These are phyloP conservation scores for Stephania cephalantha DNA, from an alignment of 164 flowering plant genomes.

Conservation along the genomic window DNA sequence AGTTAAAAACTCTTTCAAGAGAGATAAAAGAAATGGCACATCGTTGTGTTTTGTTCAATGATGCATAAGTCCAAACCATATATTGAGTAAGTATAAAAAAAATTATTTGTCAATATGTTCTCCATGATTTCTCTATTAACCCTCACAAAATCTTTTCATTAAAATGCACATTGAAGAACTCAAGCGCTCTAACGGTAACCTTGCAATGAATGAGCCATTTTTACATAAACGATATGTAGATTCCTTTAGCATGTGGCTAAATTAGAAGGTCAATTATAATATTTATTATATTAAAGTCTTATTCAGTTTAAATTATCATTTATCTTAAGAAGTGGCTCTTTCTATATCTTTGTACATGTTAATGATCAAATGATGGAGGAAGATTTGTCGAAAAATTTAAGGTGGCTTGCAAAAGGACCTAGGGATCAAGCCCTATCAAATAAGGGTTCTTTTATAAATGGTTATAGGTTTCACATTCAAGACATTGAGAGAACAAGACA, in stretches of 20 bases:
- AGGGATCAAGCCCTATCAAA: neutral
- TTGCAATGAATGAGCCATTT: neutral
- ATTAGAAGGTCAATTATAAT: neutral
- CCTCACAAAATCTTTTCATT: neutral
- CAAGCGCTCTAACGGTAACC: neutral
- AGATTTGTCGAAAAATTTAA: neutral
- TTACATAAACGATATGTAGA: neutral
- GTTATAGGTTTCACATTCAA: neutral
- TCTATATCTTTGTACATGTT: no score
- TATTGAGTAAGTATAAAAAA: neutral
- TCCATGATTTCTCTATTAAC: no score
- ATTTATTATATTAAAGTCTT: no score
- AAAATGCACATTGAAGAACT: neutral
- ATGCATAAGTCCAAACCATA: neutral
- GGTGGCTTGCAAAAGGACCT: neutral
- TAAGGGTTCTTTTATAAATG: neutral
- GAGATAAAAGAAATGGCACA: neutral
- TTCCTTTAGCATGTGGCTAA: neutral
- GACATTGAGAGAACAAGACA: neutral
- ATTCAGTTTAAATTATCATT: no score
- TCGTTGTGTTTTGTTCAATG: neutral
- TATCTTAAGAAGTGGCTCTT: neutral
- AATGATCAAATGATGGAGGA: neutral
- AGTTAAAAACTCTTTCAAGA: neutral
- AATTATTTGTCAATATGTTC: no score